A percentile compares a stretch with the other conserved stretches of the same genome.
Evolutionary conservation across 75 land plant genomes (phyloP).

Genomic region (Gnetum montanum): DNA sequence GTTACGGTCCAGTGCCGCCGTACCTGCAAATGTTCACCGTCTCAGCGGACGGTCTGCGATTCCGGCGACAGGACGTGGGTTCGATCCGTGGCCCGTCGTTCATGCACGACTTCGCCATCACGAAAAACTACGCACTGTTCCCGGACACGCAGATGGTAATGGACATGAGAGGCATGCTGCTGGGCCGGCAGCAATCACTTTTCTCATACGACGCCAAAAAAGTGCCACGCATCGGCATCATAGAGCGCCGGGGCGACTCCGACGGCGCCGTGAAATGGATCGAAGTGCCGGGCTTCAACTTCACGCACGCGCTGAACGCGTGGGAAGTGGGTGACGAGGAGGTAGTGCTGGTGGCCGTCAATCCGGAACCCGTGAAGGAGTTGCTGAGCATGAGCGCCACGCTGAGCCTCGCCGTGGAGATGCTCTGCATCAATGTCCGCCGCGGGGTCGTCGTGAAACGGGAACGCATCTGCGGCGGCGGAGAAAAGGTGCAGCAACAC

Average conservation of each 20-base stretch:
- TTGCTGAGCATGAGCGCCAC: conserved; percentile 33
- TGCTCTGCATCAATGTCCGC: conserved; percentile 45
- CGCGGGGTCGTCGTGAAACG: too few relatives aligned
- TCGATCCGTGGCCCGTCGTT: conserved; percentile 29
- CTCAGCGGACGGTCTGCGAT: conserved; percentile 29
- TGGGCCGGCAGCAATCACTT: conserved; percentile 26
- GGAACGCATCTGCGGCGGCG: too few relatives aligned
- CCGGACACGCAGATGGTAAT: conserved; percentile 44
- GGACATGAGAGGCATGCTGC: conserved; percentile 27
- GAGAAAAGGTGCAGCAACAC: conserved; percentile 32
- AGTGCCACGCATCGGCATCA: conserved; percentile 50
- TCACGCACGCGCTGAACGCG: conserved; percentile 61
- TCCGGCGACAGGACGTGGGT: conserved; percentile 40
- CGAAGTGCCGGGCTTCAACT: conserved; percentile 56
- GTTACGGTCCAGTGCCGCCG: conserved; percentile 32
- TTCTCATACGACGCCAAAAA: conserved; percentile 35
- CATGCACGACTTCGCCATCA: conserved; percentile 62
- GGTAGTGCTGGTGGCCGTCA: conserved; percentile 52
- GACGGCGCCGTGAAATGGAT: conserved; percentile 53
- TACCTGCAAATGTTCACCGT: conserved; percentile 46
- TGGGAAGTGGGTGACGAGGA: conserved; percentile 71
- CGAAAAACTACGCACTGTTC: conserved; percentile 39
- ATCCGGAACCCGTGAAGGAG: conserved; percentile 34
- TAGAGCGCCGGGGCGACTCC: conserved; percentile 35
- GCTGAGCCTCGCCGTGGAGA: conserved; percentile 36